Conservation (phyloP, 306 rosid genomes). For the Dicorynia guianensis region DNA sequence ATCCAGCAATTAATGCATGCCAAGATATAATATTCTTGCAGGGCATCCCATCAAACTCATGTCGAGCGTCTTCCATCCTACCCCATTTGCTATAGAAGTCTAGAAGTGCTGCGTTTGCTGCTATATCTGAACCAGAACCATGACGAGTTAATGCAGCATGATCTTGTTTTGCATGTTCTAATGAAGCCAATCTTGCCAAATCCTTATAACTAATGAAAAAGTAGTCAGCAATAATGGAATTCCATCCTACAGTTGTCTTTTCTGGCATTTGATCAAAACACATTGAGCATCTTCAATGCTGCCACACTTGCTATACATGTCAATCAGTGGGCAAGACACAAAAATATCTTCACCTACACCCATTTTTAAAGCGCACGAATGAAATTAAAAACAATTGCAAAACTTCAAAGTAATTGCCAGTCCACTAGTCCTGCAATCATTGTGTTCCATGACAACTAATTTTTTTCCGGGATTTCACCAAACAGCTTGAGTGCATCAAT, state of each 20-base stretch:
- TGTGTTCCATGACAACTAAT: conserved; percentile 70
- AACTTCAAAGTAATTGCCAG: conserved; percentile 67
- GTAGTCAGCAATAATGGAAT: conserved; percentile 85
- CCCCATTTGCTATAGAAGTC: conserved; percentile 98
- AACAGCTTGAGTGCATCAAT: conserved; percentile 70
- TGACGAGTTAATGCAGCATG: conserved; percentile 86
- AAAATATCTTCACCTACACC: conserved; percentile 58
- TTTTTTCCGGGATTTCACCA: conserved; percentile 64
- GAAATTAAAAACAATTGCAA: conserved; percentile 61
- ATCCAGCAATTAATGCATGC: conserved; percentile 91
- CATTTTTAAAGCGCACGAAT: conserved; percentile 78
- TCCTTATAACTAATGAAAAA: conserved; percentile 74
- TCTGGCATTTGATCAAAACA: conserved; percentile 77
- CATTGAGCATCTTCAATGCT: conserved; percentile 77
- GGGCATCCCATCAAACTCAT: conserved; percentile 77
- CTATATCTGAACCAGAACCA: conserved; percentile 75
- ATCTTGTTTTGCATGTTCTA: conserved; percentile 81
- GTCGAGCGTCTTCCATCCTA: conserved; percentile 75
- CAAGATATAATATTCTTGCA: conserved; percentile 75
- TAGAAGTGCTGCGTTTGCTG: conserved; percentile 80
- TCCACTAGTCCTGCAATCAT: conserved; percentile 72
- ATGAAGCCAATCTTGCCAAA: conserved; percentile 87
- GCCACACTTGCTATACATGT: conserved; percentile 91
- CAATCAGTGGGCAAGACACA: conserved; percentile 79
- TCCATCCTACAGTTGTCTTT: conserved; percentile 86